Evolutionary conservation across 768 basidiomycete genomes (phyloP).

Genomic region (Lactifluus hygrophoroides): DNA sequence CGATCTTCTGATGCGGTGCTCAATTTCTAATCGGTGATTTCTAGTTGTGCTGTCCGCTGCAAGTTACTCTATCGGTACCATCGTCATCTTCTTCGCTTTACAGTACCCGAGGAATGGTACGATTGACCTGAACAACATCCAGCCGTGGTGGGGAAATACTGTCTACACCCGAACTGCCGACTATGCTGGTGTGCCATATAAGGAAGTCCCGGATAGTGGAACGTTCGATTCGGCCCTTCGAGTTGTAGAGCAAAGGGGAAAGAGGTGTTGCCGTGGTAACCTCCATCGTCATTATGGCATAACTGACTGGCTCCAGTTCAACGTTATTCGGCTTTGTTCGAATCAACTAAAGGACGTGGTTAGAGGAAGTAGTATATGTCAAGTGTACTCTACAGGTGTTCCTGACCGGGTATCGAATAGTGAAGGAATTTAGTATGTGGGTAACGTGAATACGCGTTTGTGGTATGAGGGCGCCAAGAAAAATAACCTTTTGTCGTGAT

Average conservation of each 20-base stretch:
- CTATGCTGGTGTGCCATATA: slow-evolving; percentile 13
- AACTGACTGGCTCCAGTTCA: too few relatives aligned
- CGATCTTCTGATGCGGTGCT: slow-evolving; percentile 5
- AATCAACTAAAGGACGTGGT: too few relatives aligned
- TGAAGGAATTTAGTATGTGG: too few relatives aligned
- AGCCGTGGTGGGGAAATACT: slow-evolving; percentile 68
- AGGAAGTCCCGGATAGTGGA: background rate
- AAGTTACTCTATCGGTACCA: slow-evolving; percentile 49
- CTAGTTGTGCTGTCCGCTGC: slow-evolving; percentile 60
- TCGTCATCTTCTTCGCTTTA: slow-evolving; percentile 53
- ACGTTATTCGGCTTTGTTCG: too few relatives aligned
- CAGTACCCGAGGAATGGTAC: slow-evolving; percentile 55
- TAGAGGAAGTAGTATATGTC: too few relatives aligned
- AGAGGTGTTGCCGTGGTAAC: too few relatives aligned
- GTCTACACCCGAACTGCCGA: slow-evolving; percentile 29
- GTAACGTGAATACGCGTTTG: too few relatives aligned
- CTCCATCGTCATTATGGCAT: too few relatives aligned
- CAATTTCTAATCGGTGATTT: slow-evolving; percentile 25
- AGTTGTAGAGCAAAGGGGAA: background rate
- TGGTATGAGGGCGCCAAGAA: too few relatives aligned
- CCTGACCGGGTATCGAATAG: too few relatives aligned
- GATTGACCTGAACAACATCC: slow-evolving; percentile 46
- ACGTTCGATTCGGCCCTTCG: slow-evolving; percentile 21
- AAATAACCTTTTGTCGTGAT: too few relatives aligned
- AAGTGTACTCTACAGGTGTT: too few relatives aligned